Evolutionary conservation across 108 stramenopile genomes (phyloP).

Genomic region (Nitzschia palea): DNA sequence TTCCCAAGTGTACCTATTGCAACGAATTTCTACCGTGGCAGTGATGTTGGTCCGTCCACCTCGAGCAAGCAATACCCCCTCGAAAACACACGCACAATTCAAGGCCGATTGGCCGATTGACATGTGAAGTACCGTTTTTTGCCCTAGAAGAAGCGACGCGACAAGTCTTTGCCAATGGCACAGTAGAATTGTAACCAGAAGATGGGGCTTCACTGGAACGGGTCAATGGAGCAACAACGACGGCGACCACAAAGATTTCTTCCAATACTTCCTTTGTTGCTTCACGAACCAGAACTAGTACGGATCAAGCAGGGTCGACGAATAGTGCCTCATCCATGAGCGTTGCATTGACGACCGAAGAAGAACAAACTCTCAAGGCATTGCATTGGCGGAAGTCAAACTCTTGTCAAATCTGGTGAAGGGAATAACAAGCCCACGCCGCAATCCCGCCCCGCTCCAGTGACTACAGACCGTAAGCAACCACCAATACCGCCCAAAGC

Average conservation of each 20-base stretch:
- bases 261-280: not conserved
- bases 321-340: too few species aligned
- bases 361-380: not conserved
- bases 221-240: not conserved
- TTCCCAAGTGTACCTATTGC: too few species aligned
- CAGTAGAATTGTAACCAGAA: not conserved
- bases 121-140: not conserved
- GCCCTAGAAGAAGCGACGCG: not conserved
- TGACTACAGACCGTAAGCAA: not conserved
- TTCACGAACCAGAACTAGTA: too few species aligned
- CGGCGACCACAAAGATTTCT: too few species aligned
- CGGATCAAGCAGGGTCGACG: too few species aligned
- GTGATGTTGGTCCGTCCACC: not conserved
- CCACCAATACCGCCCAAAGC: not conserved
- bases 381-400: not conserved
- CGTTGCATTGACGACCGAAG: not conserved
- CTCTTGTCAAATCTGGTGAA: not conserved
- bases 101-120: not conserved
- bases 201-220: not conserved
- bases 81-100: conserved; percentile 1
- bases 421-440: not conserved
- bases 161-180: not conserved
- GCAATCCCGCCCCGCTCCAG: not conserved
- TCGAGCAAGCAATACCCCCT: not conserved
- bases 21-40: not conserved